Evolutionary conservation across 805 yeast species (phyloP).

Genomic region (Zygoascus flipseniorum): DNA sequence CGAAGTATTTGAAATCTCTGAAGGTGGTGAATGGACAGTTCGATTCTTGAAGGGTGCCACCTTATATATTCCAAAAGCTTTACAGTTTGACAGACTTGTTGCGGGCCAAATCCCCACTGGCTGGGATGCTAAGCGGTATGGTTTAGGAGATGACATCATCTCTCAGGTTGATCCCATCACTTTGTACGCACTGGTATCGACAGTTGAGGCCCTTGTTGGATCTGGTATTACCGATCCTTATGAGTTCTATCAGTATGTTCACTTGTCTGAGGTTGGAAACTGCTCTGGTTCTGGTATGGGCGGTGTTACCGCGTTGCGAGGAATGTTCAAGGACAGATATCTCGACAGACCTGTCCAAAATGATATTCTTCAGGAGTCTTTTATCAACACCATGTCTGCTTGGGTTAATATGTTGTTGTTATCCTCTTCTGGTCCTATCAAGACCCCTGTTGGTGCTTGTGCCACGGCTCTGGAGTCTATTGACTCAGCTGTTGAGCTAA

Average conservation of each 20-base stretch:
- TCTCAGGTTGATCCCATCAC: slow-evolving; percentile 96
- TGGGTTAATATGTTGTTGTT: slow-evolving; percentile 98
- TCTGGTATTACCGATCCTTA: slow-evolving; percentile 98
- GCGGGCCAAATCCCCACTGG: slow-evolving; percentile 98
- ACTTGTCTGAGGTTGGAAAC: slow-evolving; percentile 97
- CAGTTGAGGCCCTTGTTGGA: slow-evolving; percentile 87
- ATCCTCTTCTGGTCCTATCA: slow-evolving; percentile 97
- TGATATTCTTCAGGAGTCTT: slow-evolving; percentile 95
- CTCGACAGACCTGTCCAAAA: slow-evolving; percentile 91
- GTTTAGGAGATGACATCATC: slow-evolving; percentile 88
- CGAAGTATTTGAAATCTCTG: slow-evolving; percentile 83
- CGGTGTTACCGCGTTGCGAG: slow-evolving; percentile 94
- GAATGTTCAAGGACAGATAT: slow-evolving; percentile 95
- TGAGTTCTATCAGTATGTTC: slow-evolving; percentile 97
- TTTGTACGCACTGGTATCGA: slow-evolving; percentile 82
- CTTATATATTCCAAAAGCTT: slow-evolving; percentile 83
- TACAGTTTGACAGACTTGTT: slow-evolving; percentile 45
- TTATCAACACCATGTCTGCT: slow-evolving; percentile 98
- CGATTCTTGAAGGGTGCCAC: slow-evolving; percentile 88
- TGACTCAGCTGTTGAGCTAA: slow-evolving; percentile 92
- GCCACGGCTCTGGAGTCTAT: slow-evolving; percentile 98
- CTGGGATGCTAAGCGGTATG: slow-evolving; percentile 92
- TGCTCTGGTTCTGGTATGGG: slow-evolving; percentile 99
- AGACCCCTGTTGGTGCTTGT: slow-evolving; percentile 99
- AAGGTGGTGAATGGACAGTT: slow-evolving; percentile 87